Evolutionary conservation across 2,329 filamentous ascomycete genomes (phyloP).

Genomic region (Stachybotrys chlorohalonatus): DNA sequence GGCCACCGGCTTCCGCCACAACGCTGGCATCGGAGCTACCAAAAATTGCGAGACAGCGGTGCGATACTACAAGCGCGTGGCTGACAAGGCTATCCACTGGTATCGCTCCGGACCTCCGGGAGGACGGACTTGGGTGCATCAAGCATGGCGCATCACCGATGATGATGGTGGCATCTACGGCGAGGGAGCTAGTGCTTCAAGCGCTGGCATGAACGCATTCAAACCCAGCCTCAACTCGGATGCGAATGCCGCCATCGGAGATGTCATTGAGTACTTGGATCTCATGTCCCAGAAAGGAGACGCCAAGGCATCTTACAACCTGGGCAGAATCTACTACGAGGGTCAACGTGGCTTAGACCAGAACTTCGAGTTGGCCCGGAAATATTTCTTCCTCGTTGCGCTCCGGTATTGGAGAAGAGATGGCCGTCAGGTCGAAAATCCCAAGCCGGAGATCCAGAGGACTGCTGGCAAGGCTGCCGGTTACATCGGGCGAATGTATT

Average conservation of each 20-base stretch:
- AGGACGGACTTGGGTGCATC: constrained; percentile 65
- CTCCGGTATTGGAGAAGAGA: constrained; percentile 74
- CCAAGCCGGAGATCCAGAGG: constrained; percentile 64
- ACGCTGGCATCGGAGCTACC: constrained; percentile 74
- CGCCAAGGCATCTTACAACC: constrained; percentile 74
- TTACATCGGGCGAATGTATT: constrained; percentile 80
- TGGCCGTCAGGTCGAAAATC: constrained; percentile 63
- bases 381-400: constrained; percentile 73
- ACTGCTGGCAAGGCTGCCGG: constrained; percentile 76
- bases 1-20: constrained; percentile 81
- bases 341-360: constrained; percentile 67
- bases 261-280: constrained; percentile 90
- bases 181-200: constrained; percentile 84
- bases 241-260: constrained; percentile 77
- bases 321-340: constrained; percentile 83
- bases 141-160: constrained; percentile 81
- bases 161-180: constrained; percentile 90
- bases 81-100: constrained; percentile 85
- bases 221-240: constrained; percentile 66
- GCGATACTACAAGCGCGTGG: constrained; percentile 85
- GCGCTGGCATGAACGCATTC: constrained; percentile 74
- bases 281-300: constrained; percentile 86
- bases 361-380: constrained; percentile 64
- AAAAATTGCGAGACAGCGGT: constrained; percentile 79
- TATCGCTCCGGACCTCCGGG: constrained; percentile 85